Percentiles rank a stretch among this genome's conserved stretches.
Conservation (phyloP, 2,329 filamentous ascomycete species). For the Nothopassalora personata region DNA sequence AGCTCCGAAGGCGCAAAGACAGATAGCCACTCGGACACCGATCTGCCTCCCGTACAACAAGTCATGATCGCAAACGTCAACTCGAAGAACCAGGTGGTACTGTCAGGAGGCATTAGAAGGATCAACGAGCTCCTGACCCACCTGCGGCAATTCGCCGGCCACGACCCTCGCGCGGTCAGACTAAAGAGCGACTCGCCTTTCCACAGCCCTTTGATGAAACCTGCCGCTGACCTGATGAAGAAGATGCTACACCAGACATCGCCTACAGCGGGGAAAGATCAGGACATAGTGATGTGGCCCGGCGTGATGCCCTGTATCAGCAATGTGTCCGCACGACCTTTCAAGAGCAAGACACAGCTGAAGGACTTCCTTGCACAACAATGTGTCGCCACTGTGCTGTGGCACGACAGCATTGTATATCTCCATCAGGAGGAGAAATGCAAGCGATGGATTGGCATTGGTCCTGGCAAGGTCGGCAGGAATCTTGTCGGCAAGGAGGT, state of each 20-base stretch:
- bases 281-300: constrained; percentile 70
- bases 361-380: constrained; percentile 74
- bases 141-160: constrained; percentile 80
- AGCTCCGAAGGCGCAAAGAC: constrained; percentile 58
- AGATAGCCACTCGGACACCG: constrained; percentile 54
- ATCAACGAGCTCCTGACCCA: constrained; percentile 80
- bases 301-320: constrained; percentile 72
- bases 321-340: constrained; percentile 78
- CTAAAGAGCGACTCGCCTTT: constrained; percentile 86
- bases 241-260: constrained; percentile 53
- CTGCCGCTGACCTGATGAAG: constrained; percentile 70
- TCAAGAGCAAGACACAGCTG: constrained; percentile 65
- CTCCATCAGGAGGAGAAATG: constrained; percentile 79
- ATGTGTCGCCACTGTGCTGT: constrained; percentile 85
- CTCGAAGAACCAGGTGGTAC: constrained; percentile 90
- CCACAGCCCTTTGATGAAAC: constrained; percentile 86
- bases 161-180: constrained; percentile 81
- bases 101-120: constrained; percentile 77
- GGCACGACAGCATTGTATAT: constrained; percentile 92
- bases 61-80: constrained; percentile 92
- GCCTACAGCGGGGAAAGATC: constrained; percentile 50
- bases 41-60: constrained; percentile 72
- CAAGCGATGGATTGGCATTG: constrained; percentile 82
- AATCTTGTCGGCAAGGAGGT: constrained; percentile 95
- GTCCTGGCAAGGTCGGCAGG: constrained; percentile 86